Evolutionary conservation across 305 asterid species (phyloP), one percentile per base, ranked within the genome.

Genomic region (Fraxinus dipetala): DNA sequence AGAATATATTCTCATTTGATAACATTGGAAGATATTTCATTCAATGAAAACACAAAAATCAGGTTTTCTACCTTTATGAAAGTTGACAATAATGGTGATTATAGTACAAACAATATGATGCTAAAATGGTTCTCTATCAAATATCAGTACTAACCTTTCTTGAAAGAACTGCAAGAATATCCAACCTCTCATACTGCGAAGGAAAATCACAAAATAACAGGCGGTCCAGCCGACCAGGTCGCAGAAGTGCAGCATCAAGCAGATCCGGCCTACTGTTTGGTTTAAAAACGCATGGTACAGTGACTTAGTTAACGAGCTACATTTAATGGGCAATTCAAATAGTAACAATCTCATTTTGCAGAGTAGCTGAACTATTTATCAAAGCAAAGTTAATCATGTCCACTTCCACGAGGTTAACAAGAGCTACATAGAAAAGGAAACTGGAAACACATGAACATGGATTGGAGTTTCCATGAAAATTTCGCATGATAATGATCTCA

Each of bases 231-330:
- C 98, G 92, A 85, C 98, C 98, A 73, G 99, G 99, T 79, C 98
- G 91, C 79, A 96, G 81, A 84, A 96, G 98, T 75, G 99, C 99
- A 90, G 98, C 98, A 92, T 96, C 99, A 82, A 96, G 98, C 91
- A 96, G 87, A 90, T 96, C 99, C 11, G 99, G 98, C 75, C 98
- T 92, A 89, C 98, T 93, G 83, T 83, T 76, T 34, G 73, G 56
- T 63, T 83, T 86, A 80, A 81, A 82, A 80, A 59, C 22, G 26
- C 84, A 80, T 67, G 38, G 74, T 30, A 67, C 20, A 7, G 28
- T 61, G 31, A 20, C 31, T 61, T 22, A 61, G 70, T 22, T 61
- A 61, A 61, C 24, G 1, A 61, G 13, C 28, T 61, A 8, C 31
- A 20, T 61, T 61, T 18, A 28, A 7, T 7, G 5, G 31, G 0